Base-by-base conservation (phyloP, 208 protist genomes). In the Tritrichomonas musculus region DNA sequence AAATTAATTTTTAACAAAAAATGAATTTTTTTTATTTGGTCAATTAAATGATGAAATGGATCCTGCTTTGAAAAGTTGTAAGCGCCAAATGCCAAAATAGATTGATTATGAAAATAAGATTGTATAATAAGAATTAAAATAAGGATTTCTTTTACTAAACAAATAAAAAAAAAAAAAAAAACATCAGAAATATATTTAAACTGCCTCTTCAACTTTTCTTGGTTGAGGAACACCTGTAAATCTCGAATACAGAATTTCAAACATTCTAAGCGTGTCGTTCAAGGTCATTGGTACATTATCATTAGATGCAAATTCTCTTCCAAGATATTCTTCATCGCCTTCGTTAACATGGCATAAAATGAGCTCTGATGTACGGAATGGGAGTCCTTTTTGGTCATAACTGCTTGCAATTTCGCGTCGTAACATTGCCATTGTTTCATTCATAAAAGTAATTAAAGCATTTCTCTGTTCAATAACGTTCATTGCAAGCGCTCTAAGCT, bases 241-340 rank as follows among this genome's bases (percentile, higher is more conserved):
- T 57, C 77, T 88, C 25, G 77, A 88, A 39, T 88, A 88, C 47
- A 88, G 39, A 25, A 88, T 30, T 88, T 88, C 77, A n/a, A 88
- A 57, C 17, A 88, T n/a, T 20, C 77, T 33, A 25, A 88, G n/a
- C 14, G 33, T 30, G 1, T 82, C 73, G 41, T 39, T 82, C 17
- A 60, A 60, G 53, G 11, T 60, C 53, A 60, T 60, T 60, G 53
- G 53, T 17, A 60, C 17, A 30, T 44, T 20, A 57, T 88, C 77
- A 33, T 88, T 17, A 11, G 77, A 8, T 39, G 77, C 41, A 5
- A 88, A 57, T 47, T 53, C 47, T n/a, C 77, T 0, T 33, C 77
- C 77, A 20, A 57, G 41, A 39, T 41, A 39, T 2, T 57, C 41
- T 57, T 88, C 41, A 39, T 88, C 77, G 39, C 47, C 77, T 57